Evolutionary conservation across 2,329 filamentous ascomycete genomes (phyloP), one percentile per base, ranked within the genome.

Genomic region (Huntiella bhutanensis): DNA sequence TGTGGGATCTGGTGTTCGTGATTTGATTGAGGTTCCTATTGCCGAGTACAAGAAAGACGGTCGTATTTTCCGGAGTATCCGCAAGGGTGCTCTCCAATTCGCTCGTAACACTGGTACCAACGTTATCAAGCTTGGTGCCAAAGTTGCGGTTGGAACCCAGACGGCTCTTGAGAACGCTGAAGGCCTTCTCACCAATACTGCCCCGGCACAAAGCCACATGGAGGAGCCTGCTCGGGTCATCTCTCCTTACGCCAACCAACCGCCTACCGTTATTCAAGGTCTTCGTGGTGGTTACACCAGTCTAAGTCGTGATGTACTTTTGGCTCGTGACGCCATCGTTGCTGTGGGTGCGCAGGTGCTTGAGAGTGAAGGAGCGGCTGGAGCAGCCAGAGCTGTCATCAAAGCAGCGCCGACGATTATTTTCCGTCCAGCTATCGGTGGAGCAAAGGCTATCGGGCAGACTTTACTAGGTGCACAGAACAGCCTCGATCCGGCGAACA

Each of bases 41-140:
- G 76, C 76, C 11, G 91, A 98, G 59, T 98, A 98, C 61, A 77
- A 76, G 58, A 95, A 93, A 60, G 91, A 98, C 54, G 91, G 91
- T 0, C 78, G 91, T 28, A 76, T 98, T 45, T 78, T 98, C 4
- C 81, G 91, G 45, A 91, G 85, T 59, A 80, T 98, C 45, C 79
- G 85, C 51, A 96, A 94, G 62, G 91, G 92, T 2, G 86, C 87
- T 0, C 67, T 80, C 6, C 80, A 84, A 2, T 98, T 98, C 61
- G 87, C 84, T 33, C 87, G 82, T 56, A 95, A 86, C 1, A 98
- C 91, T 0, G 87, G 87, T 2, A 92, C 82, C 0, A 91, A 95
- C 58, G 70, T 96, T n/a, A 82, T 94, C 52, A 91, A 91, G 55
- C 69, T 98, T 0, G 88, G 91, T 10, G 91, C 91, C 40, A 96